Evolutionary conservation across 306 rosid genomes (phyloP), one percentile per base, ranked within the genome.

Genomic region (Quercus variabilis): DNA sequence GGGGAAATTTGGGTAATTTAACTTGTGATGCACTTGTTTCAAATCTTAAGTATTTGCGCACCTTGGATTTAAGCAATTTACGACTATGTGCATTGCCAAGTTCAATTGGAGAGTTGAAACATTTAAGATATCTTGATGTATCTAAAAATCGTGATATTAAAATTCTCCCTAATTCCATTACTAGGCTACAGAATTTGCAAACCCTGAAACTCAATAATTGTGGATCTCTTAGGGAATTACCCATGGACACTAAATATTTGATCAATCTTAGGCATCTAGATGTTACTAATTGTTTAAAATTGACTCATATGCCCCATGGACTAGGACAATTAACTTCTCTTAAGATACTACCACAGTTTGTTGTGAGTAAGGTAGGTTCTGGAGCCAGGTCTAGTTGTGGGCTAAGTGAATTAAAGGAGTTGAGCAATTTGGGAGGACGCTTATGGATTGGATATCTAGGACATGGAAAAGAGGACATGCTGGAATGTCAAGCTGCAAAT

Each of bases 61-160:
- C 73, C 56, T 31, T 82, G 79, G 85, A 82, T 72, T 55, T 82
- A 1, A 69, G 31, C 41, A 70, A 73, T n/a, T 4, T 72, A 58
- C 46, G 46, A 38, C 46, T 38, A 38, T 11, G 3, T 38, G 46
- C 46, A 38, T 38, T 38, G 46, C 11, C 46, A 69, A 63, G 9
- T 72, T 77, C 18, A 65, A 55, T 14, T 3, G 78, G 4, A 26
- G 57, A 43, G 11, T 38, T 38, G 46, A 38, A 38, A 38, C 46
- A 38, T 38, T 38, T 38, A 38, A 7, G 46, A 38, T 74, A 65
- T 25, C 79, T 78, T 0, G 76, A 82, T 35, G 56, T 82, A 1
- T 82, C 86, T 4, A 2, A 15, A 0, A 82, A 77, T 3, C 46
- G 11, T 7, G 46, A 7, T 38, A 38, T 38, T 38, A 38, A 38